Percentiles rank a stretch among this genome's conserved stretches.
These are phyloP conservation scores for Dactylonectria estremocensis DNA, from an alignment of 2,329 filamentous ascomycete genomes.

Conservation along the genomic window DNA sequence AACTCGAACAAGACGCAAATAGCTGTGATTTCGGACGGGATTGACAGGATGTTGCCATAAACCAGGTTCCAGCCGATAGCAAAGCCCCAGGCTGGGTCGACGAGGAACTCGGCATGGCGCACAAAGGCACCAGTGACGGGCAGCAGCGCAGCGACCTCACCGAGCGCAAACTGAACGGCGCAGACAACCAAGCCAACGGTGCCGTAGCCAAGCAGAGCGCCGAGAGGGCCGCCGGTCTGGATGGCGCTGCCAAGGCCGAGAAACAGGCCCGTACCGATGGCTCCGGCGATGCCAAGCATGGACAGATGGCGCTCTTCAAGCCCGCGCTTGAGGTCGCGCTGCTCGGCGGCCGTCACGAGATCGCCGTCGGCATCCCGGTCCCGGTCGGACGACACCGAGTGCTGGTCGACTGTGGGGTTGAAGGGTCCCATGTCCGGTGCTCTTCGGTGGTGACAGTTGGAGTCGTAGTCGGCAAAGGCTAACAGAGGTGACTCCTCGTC, in stretches of 20 bases:
- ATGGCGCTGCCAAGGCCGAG: conserved; percentile 60
- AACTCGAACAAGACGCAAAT: conserved; percentile 57
- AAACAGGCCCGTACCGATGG: conserved; percentile 61
- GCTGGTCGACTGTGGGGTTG: conserved; percentile 15
- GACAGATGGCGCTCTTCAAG: conserved; percentile 59
- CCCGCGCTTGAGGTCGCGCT: conserved; percentile 45
- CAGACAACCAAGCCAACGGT: conserved; percentile 62
- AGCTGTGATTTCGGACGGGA: conserved; percentile 67
- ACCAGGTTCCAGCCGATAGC: conserved; percentile 67
- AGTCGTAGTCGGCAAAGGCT: conserved; percentile 22
- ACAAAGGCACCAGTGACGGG: conserved; percentile 66
- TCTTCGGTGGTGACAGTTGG: not conserved
- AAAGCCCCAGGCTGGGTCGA: conserved; percentile 71
- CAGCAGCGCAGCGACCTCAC: conserved; percentile 64
- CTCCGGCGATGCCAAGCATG: conserved; percentile 68
- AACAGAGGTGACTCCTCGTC: conserved; percentile 25
- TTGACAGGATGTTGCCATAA: conserved; percentile 65
- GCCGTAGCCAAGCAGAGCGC: conserved; percentile 62
- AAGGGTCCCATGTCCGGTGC: conserved; percentile 19
- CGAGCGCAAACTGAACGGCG: conserved; percentile 65
- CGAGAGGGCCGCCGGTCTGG: conserved; percentile 53
- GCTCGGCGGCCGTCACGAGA: conserved; percentile 43
- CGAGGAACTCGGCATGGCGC: conserved; percentile 65
- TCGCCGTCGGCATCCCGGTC: conserved; percentile 33
- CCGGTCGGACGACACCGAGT: not conserved